Evolutionary conservation across 2,329 filamentous ascomycete genomes (phyloP), one percentile per base, ranked within the genome.

Genomic region (Verticillium nonalfalfae): DNA sequence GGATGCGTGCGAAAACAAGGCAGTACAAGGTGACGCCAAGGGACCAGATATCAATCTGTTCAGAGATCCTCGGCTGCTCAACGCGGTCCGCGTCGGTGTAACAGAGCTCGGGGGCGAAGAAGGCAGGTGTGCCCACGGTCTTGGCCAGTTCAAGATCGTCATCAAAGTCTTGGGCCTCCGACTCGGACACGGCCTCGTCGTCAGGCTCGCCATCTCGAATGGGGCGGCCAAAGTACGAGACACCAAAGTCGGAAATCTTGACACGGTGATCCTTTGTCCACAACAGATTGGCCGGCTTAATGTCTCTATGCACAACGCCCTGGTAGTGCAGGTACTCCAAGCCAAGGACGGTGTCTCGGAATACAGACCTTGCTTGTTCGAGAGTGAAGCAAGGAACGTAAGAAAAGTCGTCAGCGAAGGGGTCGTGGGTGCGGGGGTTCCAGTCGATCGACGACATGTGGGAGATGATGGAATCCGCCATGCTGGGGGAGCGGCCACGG

Each of bases 201-300:
- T 91, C 89, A 40, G 87, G 84, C 68, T 96, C 91, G 59, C 90
- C 90, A 56, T 96, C 91, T 45, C 91, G 85, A 62, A 93, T 90
- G 1, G 92, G 92, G 58, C 92, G 87, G 34, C 95, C 95, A 65
- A 99, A 91, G 74, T 98, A 99, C 1, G 95, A 99, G 1, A 99
- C 95, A 36, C 95, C 95, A 78, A 99, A 99, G 71, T 99, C 95
- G 5, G 95, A 98, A 63, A 99, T 99, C 80, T 99, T 99, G 70
- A 97, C 91, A 14, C 89, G 87, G 68, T 93, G 88, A 65, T 93
- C 89, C 68, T 80, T 87, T 58, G 92, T 96, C 79, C 94, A 93
- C 7, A 99, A 81, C 7, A 99, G 82, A 72, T 98, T 98, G 40
- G 94, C 93, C 1, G 90, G 90, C 71, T 93, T 94, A 74, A 94